These are phyloP conservation scores for Aspergillus sp. DNA, from an alignment of 2,329 filamentous ascomycete species.

Conservation along the genomic window DNA sequence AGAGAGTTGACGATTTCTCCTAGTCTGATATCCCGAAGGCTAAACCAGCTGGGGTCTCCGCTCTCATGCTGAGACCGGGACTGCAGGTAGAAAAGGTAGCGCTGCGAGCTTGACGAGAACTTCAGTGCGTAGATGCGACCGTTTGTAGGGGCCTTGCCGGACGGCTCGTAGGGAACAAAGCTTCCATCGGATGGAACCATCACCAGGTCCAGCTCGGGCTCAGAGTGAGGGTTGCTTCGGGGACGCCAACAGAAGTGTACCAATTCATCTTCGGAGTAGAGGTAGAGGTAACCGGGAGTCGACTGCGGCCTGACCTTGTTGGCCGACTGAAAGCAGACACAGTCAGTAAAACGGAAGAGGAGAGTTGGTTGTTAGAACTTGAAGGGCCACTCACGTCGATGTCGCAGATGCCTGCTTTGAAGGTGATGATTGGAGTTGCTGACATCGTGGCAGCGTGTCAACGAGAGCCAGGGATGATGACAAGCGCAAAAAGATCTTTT, in stretches of 20 bases:
- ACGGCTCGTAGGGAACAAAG: constrained; percentile 71
- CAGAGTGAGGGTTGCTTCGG: constrained; percentile 59
- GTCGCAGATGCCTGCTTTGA: constrained; percentile 89
- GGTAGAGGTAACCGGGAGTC: constrained; percentile 78
- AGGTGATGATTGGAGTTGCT: constrained; percentile 77
- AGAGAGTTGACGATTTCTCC: constrained; percentile 78
- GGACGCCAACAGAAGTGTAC: constrained; percentile 97
- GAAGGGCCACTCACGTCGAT: constrained; percentile 57
- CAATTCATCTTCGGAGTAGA: constrained; percentile 89
- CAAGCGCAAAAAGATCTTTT: neutral
- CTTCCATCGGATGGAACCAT: constrained; percentile 87
- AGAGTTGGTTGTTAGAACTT: neutral
- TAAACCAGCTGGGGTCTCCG: constrained; percentile 70
- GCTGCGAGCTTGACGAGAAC: constrained; percentile 83
- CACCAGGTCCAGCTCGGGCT: constrained; percentile 78
- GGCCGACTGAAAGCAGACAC: constrained; percentile 34
- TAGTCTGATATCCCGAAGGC: constrained; percentile 74
- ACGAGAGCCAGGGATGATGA: neutral
- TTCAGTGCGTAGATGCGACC: constrained; percentile 90
- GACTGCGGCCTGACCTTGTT: constrained; percentile 62
- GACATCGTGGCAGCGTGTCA: constrained; percentile 54
- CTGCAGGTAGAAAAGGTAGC: constrained; percentile 94
- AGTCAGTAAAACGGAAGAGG: constrained; percentile 6
- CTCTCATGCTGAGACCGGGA: constrained; percentile 69
- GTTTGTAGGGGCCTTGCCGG: constrained; percentile 58